These are phyloP conservation scores for Tephrocybe rancida DNA, from an alignment of 768 basidiomycete genomes.

Conservation along the genomic window DNA sequence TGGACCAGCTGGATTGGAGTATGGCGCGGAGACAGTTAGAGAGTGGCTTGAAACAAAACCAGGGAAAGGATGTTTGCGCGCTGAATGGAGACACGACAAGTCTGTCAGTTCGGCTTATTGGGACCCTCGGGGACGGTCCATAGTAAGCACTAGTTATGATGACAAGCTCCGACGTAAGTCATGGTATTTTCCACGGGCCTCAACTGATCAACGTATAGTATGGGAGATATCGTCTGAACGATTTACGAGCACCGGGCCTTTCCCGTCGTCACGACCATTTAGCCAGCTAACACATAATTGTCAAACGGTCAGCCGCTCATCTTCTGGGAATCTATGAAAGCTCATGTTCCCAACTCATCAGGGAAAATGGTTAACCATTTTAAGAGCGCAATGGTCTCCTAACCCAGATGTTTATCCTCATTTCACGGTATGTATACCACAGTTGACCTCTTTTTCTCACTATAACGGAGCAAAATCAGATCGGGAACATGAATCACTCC, in stretches of 20 bases:
- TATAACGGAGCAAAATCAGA: constrained; percentile 35
- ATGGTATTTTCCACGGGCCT: not conserved
- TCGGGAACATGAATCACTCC: constrained; percentile 80
- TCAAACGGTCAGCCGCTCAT: constrained; percentile 61
- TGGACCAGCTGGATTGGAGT: constrained; percentile 27
- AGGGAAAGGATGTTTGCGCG: constrained; percentile 60
- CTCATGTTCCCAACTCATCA: constrained; percentile 24
- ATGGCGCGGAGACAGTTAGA: constrained; percentile 45
- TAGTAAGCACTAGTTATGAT: constrained; percentile 87
- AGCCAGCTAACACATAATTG: constrained; percentile 69
- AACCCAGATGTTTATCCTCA: constrained; percentile 84
- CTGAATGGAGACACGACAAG: constrained; percentile 70
- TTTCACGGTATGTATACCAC: constrained; percentile 63
- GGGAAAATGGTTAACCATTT: constrained; percentile 82
- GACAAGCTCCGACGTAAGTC: constrained; percentile 70
- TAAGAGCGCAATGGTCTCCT: constrained; percentile 77
- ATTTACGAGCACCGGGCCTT: constrained; percentile 47
- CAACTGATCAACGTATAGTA: constrained; percentile 43
- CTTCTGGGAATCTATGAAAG: not conserved
- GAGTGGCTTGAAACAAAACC: constrained; percentile 51
- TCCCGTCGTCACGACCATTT: constrained; percentile 68
- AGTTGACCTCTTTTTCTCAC: not conserved
- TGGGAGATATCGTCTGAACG: constrained; percentile 69
- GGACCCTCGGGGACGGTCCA: constrained; percentile 78
- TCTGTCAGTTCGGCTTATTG: constrained; percentile 85